phyloP scores from a whole-genome alignment of 1,139 yeast genomes.

The Lodderomyces parapsilosis region DNA sequence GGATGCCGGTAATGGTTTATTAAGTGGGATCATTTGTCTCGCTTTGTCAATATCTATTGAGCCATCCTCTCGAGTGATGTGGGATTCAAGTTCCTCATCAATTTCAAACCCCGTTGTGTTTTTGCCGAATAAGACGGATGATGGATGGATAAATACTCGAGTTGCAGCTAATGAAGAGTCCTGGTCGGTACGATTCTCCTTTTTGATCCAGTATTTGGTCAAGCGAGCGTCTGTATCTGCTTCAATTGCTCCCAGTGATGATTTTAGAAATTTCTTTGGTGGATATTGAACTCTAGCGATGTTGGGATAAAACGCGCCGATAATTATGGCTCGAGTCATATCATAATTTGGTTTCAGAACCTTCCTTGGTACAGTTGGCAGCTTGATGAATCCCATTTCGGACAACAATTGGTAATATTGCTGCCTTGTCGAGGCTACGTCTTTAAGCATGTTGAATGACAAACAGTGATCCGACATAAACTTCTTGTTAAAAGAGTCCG shows the following conservation, averaged over 20 bases:
- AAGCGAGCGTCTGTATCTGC: slow-evolving; percentile 77
- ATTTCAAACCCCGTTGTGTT: slow-evolving; percentile 19
- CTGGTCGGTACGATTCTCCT: slow-evolving; percentile 40
- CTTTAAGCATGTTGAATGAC: slow-evolving; percentile 65
- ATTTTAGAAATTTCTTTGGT: slow-evolving; percentile 68
- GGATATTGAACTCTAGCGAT: slow-evolving; percentile 81
- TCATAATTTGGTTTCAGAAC: slow-evolving; percentile 40
- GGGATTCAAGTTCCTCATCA: slow-evolving; percentile 17
- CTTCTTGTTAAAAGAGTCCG: slow-evolving; percentile 24
- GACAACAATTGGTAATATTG: slow-evolving; percentile 68
- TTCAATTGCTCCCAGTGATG: slow-evolving; percentile 77
- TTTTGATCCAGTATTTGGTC: slow-evolving; percentile 72
- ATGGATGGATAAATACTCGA: slow-evolving; percentile 81
- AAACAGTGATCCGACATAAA: slow-evolving; percentile 64
- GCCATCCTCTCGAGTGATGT: slow-evolving; percentile 35
- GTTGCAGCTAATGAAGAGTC: slow-evolving; percentile 46
- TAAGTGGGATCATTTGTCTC: slow-evolving; percentile 24
- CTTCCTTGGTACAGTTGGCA: background rate
- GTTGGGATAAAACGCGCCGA: slow-evolving; percentile 83
- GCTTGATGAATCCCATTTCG: slow-evolving; percentile 62
- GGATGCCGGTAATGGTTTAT: background rate
- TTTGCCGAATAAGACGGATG: slow-evolving; percentile 62
- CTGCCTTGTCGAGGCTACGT: slow-evolving; percentile 64
- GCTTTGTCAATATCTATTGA: slow-evolving; percentile 31
- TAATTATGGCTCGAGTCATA: slow-evolving; percentile 63